These are phyloP conservation scores for Ophiosphaerella korrae DNA, from an alignment of 2,329 filamentous ascomycete species.

Conservation along the genomic window DNA sequence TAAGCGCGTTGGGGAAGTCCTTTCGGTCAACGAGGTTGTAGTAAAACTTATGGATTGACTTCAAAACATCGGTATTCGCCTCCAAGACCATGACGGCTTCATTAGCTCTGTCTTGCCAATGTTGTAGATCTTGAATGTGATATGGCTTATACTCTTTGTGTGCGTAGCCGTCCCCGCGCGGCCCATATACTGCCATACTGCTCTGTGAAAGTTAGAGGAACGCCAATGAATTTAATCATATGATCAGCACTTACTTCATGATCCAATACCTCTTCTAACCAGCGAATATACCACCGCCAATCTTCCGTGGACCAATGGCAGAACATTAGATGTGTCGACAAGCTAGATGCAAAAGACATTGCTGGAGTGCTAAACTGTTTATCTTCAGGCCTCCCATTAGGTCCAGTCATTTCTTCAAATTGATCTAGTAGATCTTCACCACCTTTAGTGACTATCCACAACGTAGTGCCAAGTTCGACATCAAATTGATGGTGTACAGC, in stretches of 20 bases:
- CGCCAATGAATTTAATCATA: not conserved
- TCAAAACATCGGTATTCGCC: slow-evolving; percentile 48
- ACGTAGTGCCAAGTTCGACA: slow-evolving; percentile 35
- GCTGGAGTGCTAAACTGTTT: slow-evolving; percentile 35
- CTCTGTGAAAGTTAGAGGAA: slow-evolving; percentile 6
- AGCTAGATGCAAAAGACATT: slow-evolving; percentile 45
- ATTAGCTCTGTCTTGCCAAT: slow-evolving; percentile 44
- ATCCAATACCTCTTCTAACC: slow-evolving; percentile 46
- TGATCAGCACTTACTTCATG: slow-evolving; percentile 24
- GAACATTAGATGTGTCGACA: slow-evolving; percentile 47
- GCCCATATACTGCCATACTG: slow-evolving; percentile 20
- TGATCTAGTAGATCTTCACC: slow-evolving; percentile 22
- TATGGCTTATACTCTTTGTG: slow-evolving; percentile 18
- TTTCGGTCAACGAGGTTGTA: slow-evolving; percentile 8
- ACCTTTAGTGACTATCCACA: slow-evolving; percentile 53
- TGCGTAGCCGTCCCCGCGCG: slow-evolving; percentile 11
- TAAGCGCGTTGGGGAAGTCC: slow-evolving; percentile 23
- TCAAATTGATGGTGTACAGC: slow-evolving; percentile 52
- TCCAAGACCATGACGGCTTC: slow-evolving; percentile 46
- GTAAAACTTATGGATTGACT: slow-evolving; percentile 24
- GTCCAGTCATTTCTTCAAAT: slow-evolving; percentile 38
- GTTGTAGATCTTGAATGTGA: slow-evolving; percentile 46
- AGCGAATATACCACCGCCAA: slow-evolving; percentile 52
- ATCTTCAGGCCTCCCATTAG: slow-evolving; percentile 38
- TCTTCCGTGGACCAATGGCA: slow-evolving; percentile 50